phyloP scores from a whole-genome alignment of 768 basidiomycete species.

The Nidularia pulvinata region DNA sequence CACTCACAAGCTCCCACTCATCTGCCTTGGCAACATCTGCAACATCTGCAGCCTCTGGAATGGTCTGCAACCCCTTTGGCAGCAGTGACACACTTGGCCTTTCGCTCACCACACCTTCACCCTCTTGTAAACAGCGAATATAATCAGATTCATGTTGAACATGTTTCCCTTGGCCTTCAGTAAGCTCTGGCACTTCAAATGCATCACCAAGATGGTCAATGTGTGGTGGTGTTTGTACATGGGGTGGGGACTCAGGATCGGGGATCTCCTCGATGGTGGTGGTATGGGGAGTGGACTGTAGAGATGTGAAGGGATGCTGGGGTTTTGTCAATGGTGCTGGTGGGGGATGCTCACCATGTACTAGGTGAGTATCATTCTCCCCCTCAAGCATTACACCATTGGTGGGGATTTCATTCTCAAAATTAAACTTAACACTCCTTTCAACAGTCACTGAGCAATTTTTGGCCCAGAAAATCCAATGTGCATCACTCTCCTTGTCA shows the following conservation, averaged over 20 bases:
- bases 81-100: background rate
- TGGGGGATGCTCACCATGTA: too few species aligned
- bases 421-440: too few species aligned
- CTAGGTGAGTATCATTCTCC: background rate
- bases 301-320: background rate
- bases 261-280: background rate
- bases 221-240: background rate
- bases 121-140: too few species aligned
- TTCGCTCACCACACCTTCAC: too few species aligned
- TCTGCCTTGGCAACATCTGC: background rate
- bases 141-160: too few species aligned
- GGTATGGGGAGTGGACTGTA: too few species aligned
- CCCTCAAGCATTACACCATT: background rate
- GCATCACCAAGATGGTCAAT: background rate
- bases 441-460: background rate
- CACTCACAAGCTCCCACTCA: background rate
- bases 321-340: background rate
- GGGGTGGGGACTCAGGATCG: background rate
- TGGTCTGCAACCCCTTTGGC: background rate
- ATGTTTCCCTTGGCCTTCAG: background rate
- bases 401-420: background rate
- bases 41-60: background rate
- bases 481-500: slow-evolving; percentile 7
- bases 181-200: background rate
- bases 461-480: slow-evolving; percentile 17